These are phyloP conservation scores for Anthracocystis walkeri DNA, from an alignment of 1,284 basidiomycete species.

Conservation along the genomic window DNA sequence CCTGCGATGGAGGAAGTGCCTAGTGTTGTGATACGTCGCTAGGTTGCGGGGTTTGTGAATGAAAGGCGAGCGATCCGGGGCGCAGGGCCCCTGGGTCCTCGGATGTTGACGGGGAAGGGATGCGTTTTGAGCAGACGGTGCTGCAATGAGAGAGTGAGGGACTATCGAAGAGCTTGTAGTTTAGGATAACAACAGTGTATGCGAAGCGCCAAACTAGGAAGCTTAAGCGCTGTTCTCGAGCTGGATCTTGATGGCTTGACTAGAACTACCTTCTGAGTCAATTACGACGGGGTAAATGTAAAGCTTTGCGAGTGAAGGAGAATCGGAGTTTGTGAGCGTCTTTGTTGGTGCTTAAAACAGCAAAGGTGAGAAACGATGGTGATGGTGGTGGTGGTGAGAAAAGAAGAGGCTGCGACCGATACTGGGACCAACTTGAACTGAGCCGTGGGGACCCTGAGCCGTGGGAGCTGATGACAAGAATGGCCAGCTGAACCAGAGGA, in stretches of 20 bases:
- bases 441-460: not conserved
- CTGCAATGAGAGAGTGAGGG: conserved; percentile 17
- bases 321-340: too few species aligned
- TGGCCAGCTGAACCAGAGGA: not conserved
- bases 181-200: not conserved
- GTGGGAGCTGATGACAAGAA: not conserved
- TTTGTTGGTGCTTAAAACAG: not conserved
- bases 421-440: not conserved
- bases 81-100: conserved; percentile 51
- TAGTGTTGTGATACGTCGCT: not conserved
- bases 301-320: too few species aligned
- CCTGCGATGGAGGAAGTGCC: not conserved
- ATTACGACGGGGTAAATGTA: too few species aligned
- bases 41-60: conserved; percentile 2
- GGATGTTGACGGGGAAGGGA: conserved; percentile 17
- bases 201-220: not conserved
- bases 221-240: too few species aligned
- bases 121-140: conserved; percentile 26
- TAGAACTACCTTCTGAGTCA: too few species aligned
- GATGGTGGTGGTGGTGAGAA: not conserved
- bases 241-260: too few species aligned
- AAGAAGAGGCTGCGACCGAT: not conserved
- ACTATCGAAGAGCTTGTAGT: not conserved
- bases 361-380: not conserved
- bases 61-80: conserved; percentile 45